A percentile compares a stretch with the other conserved stretches of the same genome.
Evolutionary conservation across 768 basidiomycete genomes (phyloP).

Genomic region (Melanogaster broomeanus): DNA sequence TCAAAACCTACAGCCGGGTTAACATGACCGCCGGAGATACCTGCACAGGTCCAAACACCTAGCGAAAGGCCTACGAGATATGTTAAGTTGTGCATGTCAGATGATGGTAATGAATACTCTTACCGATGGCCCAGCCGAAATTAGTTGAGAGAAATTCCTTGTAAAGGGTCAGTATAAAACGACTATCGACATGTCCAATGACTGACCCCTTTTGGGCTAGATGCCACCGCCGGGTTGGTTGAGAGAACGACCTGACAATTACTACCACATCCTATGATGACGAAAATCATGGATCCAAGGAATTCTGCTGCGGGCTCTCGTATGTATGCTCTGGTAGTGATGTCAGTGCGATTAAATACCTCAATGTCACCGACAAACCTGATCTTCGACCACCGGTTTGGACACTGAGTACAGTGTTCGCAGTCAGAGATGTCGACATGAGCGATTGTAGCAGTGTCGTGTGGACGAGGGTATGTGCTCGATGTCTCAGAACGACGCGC

Average conservation of each 20-base stretch:
- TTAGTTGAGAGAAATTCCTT: conserved; percentile 27
- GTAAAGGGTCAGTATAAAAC: conserved; percentile 1
- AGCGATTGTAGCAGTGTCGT: conserved; percentile 3
- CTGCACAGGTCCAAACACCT: conserved; percentile 68
- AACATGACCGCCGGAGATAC: conserved; percentile 74
- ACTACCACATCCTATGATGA: conserved; percentile 61
- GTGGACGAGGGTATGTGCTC: conserved; percentile 9
- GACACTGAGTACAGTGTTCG: conserved; percentile 40
- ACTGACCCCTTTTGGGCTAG: conserved; percentile 58
- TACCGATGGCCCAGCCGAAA: conserved; percentile 35
- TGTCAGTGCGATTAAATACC: not conserved
- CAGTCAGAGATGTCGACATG: conserved; percentile 25
- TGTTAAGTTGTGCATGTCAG: not conserved
- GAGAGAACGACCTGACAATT: conserved; percentile 60
- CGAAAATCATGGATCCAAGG: conserved; percentile 55
- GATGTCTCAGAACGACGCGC: conserved; percentile 22
- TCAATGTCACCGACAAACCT: conserved; percentile 40
- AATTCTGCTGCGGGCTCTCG: conserved; percentile 68
- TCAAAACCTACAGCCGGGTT: conserved; percentile 60
- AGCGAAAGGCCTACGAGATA: conserved; percentile 44
- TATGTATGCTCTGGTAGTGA: conserved; percentile 40
- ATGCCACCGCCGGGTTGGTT: conserved; percentile 42
- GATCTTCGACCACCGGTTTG: conserved; percentile 56
- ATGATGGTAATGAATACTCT: not conserved
- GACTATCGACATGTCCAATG: not conserved